These are phyloP conservation scores for Suhomyces yuchorum DNA, from an alignment of 1,139 yeast genomes.

Conservation along the genomic window DNA sequence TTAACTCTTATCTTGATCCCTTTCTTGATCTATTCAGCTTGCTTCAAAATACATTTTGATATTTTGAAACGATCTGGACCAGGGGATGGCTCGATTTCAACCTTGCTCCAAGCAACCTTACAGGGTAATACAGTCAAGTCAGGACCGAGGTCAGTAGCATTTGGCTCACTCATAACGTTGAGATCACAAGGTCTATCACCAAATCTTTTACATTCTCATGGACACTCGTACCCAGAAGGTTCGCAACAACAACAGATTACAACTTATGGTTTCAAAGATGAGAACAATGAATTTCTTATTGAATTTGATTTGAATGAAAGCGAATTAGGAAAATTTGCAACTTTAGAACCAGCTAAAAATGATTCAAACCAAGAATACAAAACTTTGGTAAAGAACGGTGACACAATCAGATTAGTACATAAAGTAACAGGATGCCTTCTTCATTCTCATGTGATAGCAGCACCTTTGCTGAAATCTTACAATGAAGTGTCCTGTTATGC, in stretches of 20 bases:
- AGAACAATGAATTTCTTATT: conserved; percentile 63
- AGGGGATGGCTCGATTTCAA: conserved; percentile 73
- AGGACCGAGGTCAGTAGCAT: conserved; percentile 64
- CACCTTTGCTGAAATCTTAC: conserved; percentile 53
- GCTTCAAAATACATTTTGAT: conserved; percentile 79
- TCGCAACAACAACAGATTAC: conserved; percentile 76
- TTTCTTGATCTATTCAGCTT: conserved; percentile 59
- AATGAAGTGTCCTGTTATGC: conserved; percentile 76
- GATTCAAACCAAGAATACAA: conserved; percentile 25
- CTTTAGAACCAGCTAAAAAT: conserved; percentile 33
- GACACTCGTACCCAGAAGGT: conserved; percentile 69
- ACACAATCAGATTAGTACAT: conserved; percentile 58
- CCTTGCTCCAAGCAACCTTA: conserved; percentile 69
- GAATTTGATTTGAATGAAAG: conserved; percentile 42
- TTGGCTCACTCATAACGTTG: conserved; percentile 63
- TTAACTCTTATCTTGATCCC: conserved; percentile 75
- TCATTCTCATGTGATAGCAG: conserved; percentile 62
- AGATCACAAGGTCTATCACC: conserved; percentile 77
- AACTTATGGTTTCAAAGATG: conserved; percentile 73
- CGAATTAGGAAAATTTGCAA: conserved; percentile 30
- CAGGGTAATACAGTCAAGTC: conserved; percentile 52
- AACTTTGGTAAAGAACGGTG: conserved; percentile 47
- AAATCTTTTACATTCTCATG: conserved; percentile 70
- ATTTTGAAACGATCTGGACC: conserved; percentile 77
- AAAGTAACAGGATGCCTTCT: conserved; percentile 53